These are phyloP conservation scores for Fusarium sp. DNA, from an alignment of 2,329 filamentous ascomycete genomes.

Conservation along the genomic window DNA sequence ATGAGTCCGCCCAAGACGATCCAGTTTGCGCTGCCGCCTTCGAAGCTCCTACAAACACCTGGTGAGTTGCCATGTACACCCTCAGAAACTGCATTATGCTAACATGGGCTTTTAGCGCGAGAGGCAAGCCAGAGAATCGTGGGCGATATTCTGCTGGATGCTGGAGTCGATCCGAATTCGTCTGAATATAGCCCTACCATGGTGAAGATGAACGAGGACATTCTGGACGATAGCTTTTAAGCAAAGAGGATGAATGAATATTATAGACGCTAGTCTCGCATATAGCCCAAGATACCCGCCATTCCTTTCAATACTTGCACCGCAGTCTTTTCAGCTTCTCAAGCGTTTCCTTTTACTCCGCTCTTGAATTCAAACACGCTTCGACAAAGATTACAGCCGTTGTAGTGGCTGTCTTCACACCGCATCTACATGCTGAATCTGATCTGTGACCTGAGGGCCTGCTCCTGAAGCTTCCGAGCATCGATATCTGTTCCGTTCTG, in stretches of 20 bases:
- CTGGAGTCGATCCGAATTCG: slow-evolving; percentile 69
- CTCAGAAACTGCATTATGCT: background rate
- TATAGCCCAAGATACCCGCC: slow-evolving; percentile 23
- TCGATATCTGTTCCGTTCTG: slow-evolving; percentile 32
- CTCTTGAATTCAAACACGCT: background rate
- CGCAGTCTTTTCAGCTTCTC: no score
- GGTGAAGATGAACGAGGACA: slow-evolving; percentile 72
- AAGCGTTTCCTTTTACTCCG: background rate
- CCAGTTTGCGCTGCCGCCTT: slow-evolving; percentile 82
- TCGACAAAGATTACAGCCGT: background rate
- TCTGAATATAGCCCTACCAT: slow-evolving; percentile 72
- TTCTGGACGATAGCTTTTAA: slow-evolving; percentile 72
- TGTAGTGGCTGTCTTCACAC: background rate
- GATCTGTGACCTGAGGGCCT: slow-evolving; percentile 46
- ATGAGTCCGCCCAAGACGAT: slow-evolving; percentile 95
- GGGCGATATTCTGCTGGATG: slow-evolving; percentile 80
- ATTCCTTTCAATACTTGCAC: background rate
- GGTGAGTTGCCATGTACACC: slow-evolving; percentile 58
- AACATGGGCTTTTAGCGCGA: slow-evolving; percentile 62
- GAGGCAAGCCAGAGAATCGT: slow-evolving; percentile 86
- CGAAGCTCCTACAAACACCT: slow-evolving; percentile 82
- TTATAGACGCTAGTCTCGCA: slow-evolving; percentile 3
- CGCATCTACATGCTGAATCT: slow-evolving; percentile 42
- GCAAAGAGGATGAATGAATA: background rate
- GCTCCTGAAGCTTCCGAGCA: slow-evolving; percentile 44